phyloP scores from a whole-genome alignment of 495 filamentous ascomycete species.

The Talaromyces proteolyticus region DNA sequence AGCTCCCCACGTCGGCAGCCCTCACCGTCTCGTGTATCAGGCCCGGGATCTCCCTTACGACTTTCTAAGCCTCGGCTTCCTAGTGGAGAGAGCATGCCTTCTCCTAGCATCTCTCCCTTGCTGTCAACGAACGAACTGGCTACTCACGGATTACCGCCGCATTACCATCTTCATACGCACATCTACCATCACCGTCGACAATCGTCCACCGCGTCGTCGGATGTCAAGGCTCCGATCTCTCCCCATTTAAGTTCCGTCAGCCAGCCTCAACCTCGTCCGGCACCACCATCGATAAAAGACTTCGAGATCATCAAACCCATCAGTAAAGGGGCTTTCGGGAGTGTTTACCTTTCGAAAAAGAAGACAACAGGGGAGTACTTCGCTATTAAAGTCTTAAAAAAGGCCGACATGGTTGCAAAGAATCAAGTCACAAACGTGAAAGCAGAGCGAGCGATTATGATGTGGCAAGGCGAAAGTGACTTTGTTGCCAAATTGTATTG shows the following conservation, averaged over 20 bases:
- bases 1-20: slow-evolving; percentile 75
- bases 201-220: slow-evolving; percentile 76
- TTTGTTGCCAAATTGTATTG: slow-evolving; percentile 99
- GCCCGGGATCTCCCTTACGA: slow-evolving; percentile 81
- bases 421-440: slow-evolving; percentile 99
- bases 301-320: slow-evolving; percentile 99
- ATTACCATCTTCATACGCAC: slow-evolving; percentile 28
- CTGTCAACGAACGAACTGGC: slow-evolving; percentile 74
- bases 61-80: slow-evolving; percentile 81
- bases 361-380: slow-evolving; percentile 97
- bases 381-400: slow-evolving; percentile 96
- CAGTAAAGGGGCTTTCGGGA: slow-evolving; percentile 97
- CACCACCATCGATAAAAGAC: slow-evolving; percentile 94
- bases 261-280: slow-evolving; percentile 73
- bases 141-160: slow-evolving; percentile 53
- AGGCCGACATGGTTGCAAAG: slow-evolving; percentile 99
- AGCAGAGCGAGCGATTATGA: slow-evolving; percentile 99
- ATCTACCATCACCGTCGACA: slow-evolving; percentile 81
- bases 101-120: slow-evolving; percentile 84
- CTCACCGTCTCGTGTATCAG: slow-evolving; percentile 69
- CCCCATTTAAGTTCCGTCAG: slow-evolving; percentile 64
- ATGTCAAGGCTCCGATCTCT: slow-evolving; percentile 65
- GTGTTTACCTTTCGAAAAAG: slow-evolving; percentile 96
- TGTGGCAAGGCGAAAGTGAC: slow-evolving; percentile 99
- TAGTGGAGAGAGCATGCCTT: slow-evolving; percentile 68